Base-by-base conservation (phyloP, 2,329 filamentous ascomycete species). In the Teratosphaeria epicoccoides region DNA sequence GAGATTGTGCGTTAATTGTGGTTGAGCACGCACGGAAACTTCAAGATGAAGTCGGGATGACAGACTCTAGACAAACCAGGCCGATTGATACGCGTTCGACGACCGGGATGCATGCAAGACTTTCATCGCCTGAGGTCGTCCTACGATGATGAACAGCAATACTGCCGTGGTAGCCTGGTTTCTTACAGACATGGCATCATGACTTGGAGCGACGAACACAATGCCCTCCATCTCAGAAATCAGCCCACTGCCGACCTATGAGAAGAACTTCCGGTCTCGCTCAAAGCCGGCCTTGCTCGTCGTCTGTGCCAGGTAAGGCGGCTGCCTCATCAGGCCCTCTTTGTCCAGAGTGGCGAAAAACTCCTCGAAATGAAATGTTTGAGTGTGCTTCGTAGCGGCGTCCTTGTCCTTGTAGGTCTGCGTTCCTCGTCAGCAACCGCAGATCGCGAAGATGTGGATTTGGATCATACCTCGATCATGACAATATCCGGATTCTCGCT, bases 391-490 rank as follows among this genome's bases (percentile, higher is more conserved):
- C 24, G 57, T 51, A 20, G 58, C 57, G 11, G 53, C 51, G 6
- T 55, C 54, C 28, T 55, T 53, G 47, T 46, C 50, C 45, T 51
- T 56, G 44, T 60, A 60, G 14, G 57, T 60, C 44, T 26, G 17
- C 6, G 9, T 9, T 2, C 9, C 5, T 24, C 17, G 17, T 52
- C 23, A 50, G 37, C 47, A 12, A 24, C 10, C 26, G 20, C 33
- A 17, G n/a, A 24, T n/a, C n/a, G n/a, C 14, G 9, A 24, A 1
- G 4, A 43, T 6, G 3, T 20, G 3, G 14, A 24, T 2, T 24
- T n/a, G 43, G 17, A n/a, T 33, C 53, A 47, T 49, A 59, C 58
- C 52, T 60, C 57, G 26, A 60, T 55, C 54, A 59, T 59, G 26
- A 56, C 55, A 44, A 59, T 46, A n/a, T 53, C 58, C 20, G 58